phyloP scores from a whole-genome alignment of 106 monocot genomes.

The Allium cepa region DNA sequence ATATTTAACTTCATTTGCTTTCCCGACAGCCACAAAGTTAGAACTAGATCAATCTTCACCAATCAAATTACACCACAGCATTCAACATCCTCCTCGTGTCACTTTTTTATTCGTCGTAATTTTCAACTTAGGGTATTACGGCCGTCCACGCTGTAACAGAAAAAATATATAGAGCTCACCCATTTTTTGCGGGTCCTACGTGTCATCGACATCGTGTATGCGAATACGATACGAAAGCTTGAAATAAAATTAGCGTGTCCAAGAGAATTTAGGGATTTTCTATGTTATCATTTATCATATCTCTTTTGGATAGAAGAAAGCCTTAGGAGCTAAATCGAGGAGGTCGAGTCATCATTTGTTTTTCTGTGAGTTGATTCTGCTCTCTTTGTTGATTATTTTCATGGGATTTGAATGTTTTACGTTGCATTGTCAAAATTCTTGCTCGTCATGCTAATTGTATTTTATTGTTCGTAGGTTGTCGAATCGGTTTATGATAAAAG shows the following conservation, averaged over 20 bases:
- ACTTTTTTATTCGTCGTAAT: too few species aligned
- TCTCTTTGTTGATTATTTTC: background rate
- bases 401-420: background rate
- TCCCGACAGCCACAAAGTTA: too few species aligned
- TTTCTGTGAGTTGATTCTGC: slow-evolving; percentile 4
- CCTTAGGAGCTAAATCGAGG: background rate
- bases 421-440: background rate
- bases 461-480: background rate
- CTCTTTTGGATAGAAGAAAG: background rate
- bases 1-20: too few species aligned
- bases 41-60: too few species aligned
- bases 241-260: background rate
- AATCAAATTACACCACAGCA: too few species aligned
- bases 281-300: background rate
- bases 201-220: background rate
- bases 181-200: background rate
- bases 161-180: background rate
- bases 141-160: too few species aligned
- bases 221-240: background rate
- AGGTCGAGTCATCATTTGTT: background rate
- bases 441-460: background rate
- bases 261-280: background rate
- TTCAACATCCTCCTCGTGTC: too few species aligned
- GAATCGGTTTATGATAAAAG: background rate
- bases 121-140: too few species aligned